phyloP scores from a whole-genome alignment of 139 green algal species.

The Coelastrella sp. region DNA sequence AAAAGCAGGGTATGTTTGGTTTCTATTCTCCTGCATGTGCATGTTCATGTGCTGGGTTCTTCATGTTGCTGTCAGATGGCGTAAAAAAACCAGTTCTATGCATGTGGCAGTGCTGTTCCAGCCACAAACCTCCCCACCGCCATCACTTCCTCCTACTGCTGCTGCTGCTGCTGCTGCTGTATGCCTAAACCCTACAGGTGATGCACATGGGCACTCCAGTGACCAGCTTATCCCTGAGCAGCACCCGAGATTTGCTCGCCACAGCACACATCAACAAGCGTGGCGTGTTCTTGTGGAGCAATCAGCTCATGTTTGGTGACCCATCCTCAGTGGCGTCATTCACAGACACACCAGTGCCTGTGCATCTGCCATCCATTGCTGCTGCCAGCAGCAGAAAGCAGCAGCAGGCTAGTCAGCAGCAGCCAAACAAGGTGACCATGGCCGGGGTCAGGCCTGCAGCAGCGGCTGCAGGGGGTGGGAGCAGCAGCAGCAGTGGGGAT shows the following conservation, averaged over 20 bases:
- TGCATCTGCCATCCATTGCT: constrained; percentile 56
- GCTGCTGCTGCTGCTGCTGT: too few species aligned
- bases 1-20: too few species aligned
- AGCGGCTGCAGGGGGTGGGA: background rate
- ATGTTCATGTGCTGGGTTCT: too few species aligned
- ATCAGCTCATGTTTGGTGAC: constrained; percentile 81
- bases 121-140: too few species aligned
- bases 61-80: too few species aligned
- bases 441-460: constrained; percentile 2
- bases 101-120: too few species aligned
- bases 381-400: background rate
- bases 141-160: too few species aligned
- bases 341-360: constrained; percentile 54
- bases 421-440: background rate
- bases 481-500: constrained; percentile 9
- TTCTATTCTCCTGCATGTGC: too few species aligned
- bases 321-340: constrained; percentile 36
- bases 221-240: constrained; percentile 81
- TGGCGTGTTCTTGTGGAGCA: constrained; percentile 98
- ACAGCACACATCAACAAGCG: constrained; percentile 87
- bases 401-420: background rate
- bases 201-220: constrained; percentile 84
- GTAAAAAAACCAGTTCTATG: too few species aligned
- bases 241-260: constrained; percentile 91
- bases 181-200: constrained; percentile 63